A percentile compares a stretch with the other conserved stretches of the same genome.
Evolutionary conservation across 148 eudicot species (phyloP).

Genomic region (Spergularia bocconei): DNA sequence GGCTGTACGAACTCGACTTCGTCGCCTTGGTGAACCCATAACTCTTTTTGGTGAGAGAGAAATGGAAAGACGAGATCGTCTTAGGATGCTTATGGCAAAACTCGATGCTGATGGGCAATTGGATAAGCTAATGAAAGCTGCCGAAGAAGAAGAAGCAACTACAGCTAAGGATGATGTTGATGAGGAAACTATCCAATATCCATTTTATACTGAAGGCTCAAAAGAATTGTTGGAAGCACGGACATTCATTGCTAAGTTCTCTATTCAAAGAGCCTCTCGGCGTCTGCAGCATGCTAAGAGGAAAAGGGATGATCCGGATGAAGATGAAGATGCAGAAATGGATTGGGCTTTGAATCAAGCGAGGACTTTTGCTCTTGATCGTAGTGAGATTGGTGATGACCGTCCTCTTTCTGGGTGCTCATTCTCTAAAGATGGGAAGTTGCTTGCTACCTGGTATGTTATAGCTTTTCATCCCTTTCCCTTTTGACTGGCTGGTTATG

Average conservation of each 20-base stretch:
- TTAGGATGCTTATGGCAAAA: constrained; percentile 85
- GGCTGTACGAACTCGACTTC: constrained; percentile 75
- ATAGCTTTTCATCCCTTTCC: not conserved
- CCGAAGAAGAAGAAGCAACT: constrained; percentile 76
- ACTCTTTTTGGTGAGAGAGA: constrained; percentile 93
- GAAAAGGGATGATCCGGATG: constrained; percentile 89
- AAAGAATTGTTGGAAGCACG: constrained; percentile 61
- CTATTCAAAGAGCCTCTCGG: constrained; percentile 56
- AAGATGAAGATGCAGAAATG: constrained; percentile 85
- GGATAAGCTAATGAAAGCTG: constrained; percentile 84
- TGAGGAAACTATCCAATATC: constrained; percentile 68
- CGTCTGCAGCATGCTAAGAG: constrained; percentile 74
- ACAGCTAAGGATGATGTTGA: constrained; percentile 48
- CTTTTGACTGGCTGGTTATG: not conserved
- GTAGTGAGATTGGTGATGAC: constrained; percentile 92
- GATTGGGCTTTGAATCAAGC: constrained; percentile 80
- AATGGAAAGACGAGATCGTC: constrained; percentile 92
- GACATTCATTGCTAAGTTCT: constrained; percentile 57
- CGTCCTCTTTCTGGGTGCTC: constrained; percentile 88
- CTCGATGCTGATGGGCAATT: constrained; percentile 88
- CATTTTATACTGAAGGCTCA: constrained; percentile 84
- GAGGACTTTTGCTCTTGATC: constrained; percentile 54
- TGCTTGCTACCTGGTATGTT: constrained; percentile 86
- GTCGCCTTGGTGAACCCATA: constrained; percentile 82
- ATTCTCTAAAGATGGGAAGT: constrained; percentile 63